phyloP scores from a whole-genome alignment of 2,329 filamentous ascomycete species.

The Periconia digitata region DNA sequence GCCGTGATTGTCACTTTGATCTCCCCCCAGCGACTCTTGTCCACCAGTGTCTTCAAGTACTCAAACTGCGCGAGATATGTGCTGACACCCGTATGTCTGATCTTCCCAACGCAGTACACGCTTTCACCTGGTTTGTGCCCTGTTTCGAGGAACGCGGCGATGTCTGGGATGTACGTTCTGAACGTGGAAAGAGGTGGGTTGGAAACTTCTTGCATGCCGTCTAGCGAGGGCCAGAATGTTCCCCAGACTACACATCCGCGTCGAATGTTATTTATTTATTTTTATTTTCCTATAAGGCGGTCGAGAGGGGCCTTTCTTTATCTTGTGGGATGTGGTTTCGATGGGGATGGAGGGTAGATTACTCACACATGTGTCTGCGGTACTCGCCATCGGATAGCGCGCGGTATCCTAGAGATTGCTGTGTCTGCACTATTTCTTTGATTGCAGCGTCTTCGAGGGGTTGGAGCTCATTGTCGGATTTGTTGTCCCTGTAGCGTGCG shows the following conservation, averaged over 20 bases:
- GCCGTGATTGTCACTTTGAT: constrained; percentile 68
- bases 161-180: constrained; percentile 59
- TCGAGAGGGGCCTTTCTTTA: neutral
- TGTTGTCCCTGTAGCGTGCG: constrained; percentile 56
- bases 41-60: constrained; percentile 58
- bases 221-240: constrained; percentile 53
- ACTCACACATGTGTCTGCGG: constrained; percentile 18
- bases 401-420: constrained; percentile 62
- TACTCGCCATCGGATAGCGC: constrained; percentile 71
- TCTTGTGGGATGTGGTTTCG: too few species aligned
- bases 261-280: too few species aligned
- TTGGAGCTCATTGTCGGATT: constrained; percentile 59
- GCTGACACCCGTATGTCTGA: constrained; percentile 55
- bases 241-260: constrained; percentile 53
- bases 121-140: constrained; percentile 57
- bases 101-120: constrained; percentile 58
- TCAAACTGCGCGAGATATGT: constrained; percentile 60
- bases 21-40: constrained; percentile 61
- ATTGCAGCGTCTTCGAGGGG: constrained; percentile 66
- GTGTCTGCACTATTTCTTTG: constrained; percentile 62
- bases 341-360: neutral
- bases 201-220: constrained; percentile 54
- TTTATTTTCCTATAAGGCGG: too few species aligned
- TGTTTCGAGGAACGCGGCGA: constrained; percentile 61
- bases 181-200: constrained; percentile 55